Percentiles rank a stretch among this genome's conserved stretches.
Conservation (phyloP, 208 protist genomes). For the Naegleria gruberi region DNA sequence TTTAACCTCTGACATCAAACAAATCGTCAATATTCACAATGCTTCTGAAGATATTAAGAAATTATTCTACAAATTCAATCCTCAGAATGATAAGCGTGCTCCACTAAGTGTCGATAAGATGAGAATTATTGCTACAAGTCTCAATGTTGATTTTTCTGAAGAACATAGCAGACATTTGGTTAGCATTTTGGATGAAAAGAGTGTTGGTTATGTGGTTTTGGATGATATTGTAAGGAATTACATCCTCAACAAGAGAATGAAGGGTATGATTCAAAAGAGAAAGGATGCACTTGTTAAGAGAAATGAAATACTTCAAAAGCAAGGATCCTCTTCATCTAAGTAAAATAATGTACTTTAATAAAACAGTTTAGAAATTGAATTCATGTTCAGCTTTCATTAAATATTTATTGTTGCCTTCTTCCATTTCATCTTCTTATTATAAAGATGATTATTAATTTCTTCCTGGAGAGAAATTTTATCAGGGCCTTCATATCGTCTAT, state of each 20-base stretch:
- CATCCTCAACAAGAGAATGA: not conserved
- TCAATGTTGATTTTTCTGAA: not conserved
- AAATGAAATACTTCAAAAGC: not conserved
- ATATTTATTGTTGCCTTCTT: constrained; percentile 3
- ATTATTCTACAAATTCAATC: constrained; percentile 10
- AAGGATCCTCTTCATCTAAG: not conserved
- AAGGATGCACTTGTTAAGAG: not conserved
- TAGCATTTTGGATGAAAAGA: not conserved
- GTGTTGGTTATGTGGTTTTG: not conserved
- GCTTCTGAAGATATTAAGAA: not conserved
- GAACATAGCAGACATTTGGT: not conserved
- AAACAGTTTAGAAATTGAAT: too few relatives aligned
- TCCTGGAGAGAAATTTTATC: not conserved
- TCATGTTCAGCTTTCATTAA: too few relatives aligned
- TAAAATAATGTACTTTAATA: too few relatives aligned
- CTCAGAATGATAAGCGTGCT: not conserved
- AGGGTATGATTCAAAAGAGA: not conserved
- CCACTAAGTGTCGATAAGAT: not conserved
- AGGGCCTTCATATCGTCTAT: not conserved
- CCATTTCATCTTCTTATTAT: not conserved
- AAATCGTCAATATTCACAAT: not conserved
- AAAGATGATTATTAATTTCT: not conserved
- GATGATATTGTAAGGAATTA: not conserved
- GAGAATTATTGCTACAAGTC: not conserved
- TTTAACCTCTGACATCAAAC: not conserved